Evolutionary conservation across 306 rosid species (phyloP), one percentile per base, ranked within the genome.

Genomic region (Sphenostylis stenocarpa): DNA sequence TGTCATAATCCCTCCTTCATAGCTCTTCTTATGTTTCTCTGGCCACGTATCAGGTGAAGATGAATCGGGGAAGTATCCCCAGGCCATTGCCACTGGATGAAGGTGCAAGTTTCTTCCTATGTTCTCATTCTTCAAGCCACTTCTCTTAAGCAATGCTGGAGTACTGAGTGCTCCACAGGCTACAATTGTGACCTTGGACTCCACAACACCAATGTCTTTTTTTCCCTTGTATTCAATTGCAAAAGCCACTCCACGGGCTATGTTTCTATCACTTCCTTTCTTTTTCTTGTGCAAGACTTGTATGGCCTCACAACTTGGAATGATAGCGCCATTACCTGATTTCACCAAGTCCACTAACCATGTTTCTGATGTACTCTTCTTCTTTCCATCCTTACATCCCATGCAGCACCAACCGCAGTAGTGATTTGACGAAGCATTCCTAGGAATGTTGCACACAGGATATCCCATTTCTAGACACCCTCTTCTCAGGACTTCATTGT

Each of bases 1-100:
- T 65, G 96, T 93, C 98, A 93, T 89, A 53, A 91, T 93, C 38
- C 94, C 98, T 74, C 98, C 96, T 83, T 93, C 90, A 11, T 83
- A 93, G 91, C 96, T 93, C 80, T 79, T 93, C 65, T 88, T 90
- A 19, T 84, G 81, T 71, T 64, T 28, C 81, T 87, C 88, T 10
- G 90, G 91, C 93, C 93, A 84, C 7, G 29, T 15, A 3, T 80
- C 45, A 15, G 77, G 28, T n/a, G 77, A 75, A 34, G 81, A 44
- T 61, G 85, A 28, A 21, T 90, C 91, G 11, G 96, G 98, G 76
- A 93, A 93, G 77, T 87, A 68, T 6, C 98, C 98, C 94, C 96
- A 93, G 7, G 93, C 91, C 98, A 93, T 90, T 68, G 86, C 13
- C 41, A 88, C 93, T 1, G 96, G 96, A 76, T 93, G 98, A 72